Base-by-base conservation (phyloP, 805 yeast genomes). In the Candida vartiovaarae region DNA sequence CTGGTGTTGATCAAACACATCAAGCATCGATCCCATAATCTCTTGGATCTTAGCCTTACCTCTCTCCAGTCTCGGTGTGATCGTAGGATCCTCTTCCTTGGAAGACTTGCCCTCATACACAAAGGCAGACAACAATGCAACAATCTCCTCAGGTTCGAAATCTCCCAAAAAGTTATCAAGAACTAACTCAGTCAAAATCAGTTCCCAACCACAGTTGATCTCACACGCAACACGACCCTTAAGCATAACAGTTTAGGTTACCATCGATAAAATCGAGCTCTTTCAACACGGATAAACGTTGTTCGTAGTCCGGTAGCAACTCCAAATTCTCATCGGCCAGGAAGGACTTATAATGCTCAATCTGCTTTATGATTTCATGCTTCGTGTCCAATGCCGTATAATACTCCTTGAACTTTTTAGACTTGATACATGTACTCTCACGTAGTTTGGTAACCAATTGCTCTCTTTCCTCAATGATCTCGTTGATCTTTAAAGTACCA, bases 211-310 rank as follows among this genome's bases (percentile, higher is more conserved):
- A 26, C 88, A 75, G 60, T 85, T 86, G 45, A 87, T 74, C 56
- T 93, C 99, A 67, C 95, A 93, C 0, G 95, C 95, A 38, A 87
- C 95, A 48, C 97, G 71, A 31, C 98, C 98, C 65, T 90, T 90
- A 52, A 93, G 68, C 35, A 78, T 80, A 23, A 86, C 93, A 45
- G n/a, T 87, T 90, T 52, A 84, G 74, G 38, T 78, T 73, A 5
- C 70, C 70, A 56, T 91, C 96, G 35, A 93, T 80, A 59, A 84
- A 93, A 10, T 78, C 86, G n/a, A 89, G 68, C n/a, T 75, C 76
- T 54, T 79, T 75, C 45, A 93, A 69, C 3, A 93, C 96, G 34
- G 73, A 74, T 34, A 93, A 66, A 53, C 99, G 76, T 62, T 87
- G 95, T 57, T 88, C 95, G 59, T 93, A 93, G 59, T 93, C 96